Evolutionary conservation across 352 stramenopile species (phyloP), one percentile per base, ranked within the genome.

Genomic region (Aphanomyces cochlioides): DNA sequence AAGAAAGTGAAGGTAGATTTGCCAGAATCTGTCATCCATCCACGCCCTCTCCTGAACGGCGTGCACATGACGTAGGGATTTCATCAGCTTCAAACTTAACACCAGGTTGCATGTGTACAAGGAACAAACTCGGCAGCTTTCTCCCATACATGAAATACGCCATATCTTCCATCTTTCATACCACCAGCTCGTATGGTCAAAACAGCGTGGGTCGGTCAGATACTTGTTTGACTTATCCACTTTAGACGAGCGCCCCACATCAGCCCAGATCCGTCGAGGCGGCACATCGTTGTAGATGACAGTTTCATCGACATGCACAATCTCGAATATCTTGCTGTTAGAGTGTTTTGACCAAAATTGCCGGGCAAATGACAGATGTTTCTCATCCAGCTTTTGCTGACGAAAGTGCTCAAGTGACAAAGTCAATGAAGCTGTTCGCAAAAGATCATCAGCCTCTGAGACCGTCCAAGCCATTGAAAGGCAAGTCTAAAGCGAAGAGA

Each of bases 11-110:
- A 57, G 28, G 37, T 57, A 67, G n/a, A 59, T 59, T 10, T 67
- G 7, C 60, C 36, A 67, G 6, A 39, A 13, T 7, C 41, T 7
- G n/a, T 43, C 8, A 36, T 66, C 57, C 57, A 66, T 66, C 41
- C n/a, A 66, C 13, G 13, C 57, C 7, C 54, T 47, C 12, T 41
- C 19, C 21, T 67, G 47, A 28, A 67, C 60, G 7, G 34, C 60
- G 28, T 67, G 57, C 19, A 60, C 8, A 19, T 67, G 60, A 19
- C 41, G 28, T 39, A 7, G 19, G 8, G 17, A 67, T 5, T 19
- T 67, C 60, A 8, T 54, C 5, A n/a, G 5, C 15, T 10, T 67
- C 60, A 19, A 67, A 58, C 7, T 36, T 8, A 6, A 36, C 60
- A 59, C 60, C 39, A 36, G 48, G 48, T 7, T 7, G n/a, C 12